Evolutionary conservation across 2,329 filamentous ascomycete genomes (phyloP), one percentile per base, ranked within the genome.

Genomic region (Hymenoscyphus occultus): DNA sequence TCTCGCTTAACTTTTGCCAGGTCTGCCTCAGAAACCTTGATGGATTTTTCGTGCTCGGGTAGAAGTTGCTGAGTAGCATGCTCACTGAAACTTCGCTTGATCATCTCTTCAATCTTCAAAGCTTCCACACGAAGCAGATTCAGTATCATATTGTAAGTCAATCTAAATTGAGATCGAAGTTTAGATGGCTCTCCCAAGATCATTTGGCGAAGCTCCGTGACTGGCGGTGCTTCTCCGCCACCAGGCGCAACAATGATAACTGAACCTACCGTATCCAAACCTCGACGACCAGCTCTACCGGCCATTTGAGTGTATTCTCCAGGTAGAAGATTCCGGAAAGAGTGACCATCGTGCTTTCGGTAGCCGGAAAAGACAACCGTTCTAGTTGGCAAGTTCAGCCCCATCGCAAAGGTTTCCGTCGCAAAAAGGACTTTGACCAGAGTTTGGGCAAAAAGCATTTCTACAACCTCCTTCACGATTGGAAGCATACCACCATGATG

Each of bases 241-340:
- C 90, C 79, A 0, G 86, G 92, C 0, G 91, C 88, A 16, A 97
- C 93, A 65, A 99, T 93, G 70, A 99, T 96, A 71, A 98, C 94
- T 6, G 91, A 95, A 2, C 95, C 95, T 28, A 97, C 93, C 5
- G 90, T 89, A 76, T 99, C 95, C 14, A 98, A 84, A 71, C 95
- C 95, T 83, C 95, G 88, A 73, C 95, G 89, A 60, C 95, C 95
- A 61, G 95, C 95, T 79, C 95, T 86, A 40, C 95, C 95, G 31
- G 95, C 94, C 95, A 99, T 99, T 73, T 99, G 95, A 1, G 95
- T 99, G 76, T 99, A 99, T 76, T 99, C 95, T 16, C 95, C 95
- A 0, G 95, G 93, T 0, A 97, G 82, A 0, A 99, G 82, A 74
- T 97, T 95, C 70, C 95, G 85, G 80, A 98, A 98, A 3, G 87